Evolutionary conservation across 2,329 filamentous ascomycete genomes (phyloP), one percentile per base, ranked within the genome.

Genomic region (Rhinocladiella mackenziei): DNA sequence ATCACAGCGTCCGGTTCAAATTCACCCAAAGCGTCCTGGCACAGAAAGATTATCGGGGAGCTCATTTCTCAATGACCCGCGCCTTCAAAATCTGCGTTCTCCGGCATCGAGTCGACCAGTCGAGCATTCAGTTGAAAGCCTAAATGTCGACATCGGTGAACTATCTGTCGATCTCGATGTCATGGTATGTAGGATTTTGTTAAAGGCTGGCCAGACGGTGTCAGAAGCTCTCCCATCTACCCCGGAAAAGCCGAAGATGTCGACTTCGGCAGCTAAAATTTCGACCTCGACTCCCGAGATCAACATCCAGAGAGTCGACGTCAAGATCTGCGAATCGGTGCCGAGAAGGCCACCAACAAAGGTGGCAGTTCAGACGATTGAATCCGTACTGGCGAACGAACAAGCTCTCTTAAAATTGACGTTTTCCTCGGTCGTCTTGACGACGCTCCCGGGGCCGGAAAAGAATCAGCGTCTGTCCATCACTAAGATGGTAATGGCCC

Each of bases 401-500:
- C 19, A 45, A 33, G 43, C 50, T 37, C 42, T 53, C 8, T 35
- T 53, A n/a, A 50, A 46, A 31, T 18, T 53, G 32, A 38, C 40
- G 5, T 35, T 50, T 10, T 34, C 40, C 7, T 30, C 41, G 8
- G 30, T 53, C 14, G 31, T 28, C 19, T 43, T 47, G 18, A 15
- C 32, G 11, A 6, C 35, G n/a, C 9, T 25, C 9, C 36, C 43
- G n/a, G 15, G 8, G 11, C 28, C 19, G 18, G 39, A 39, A 25
- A 18, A 14, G 8, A 14, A 11, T 17, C 39, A 46, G 34, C 50
- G 50, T 10, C 29, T 53, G 11, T 50, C 39, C 10, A 39, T 55
- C 15, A 63, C 65, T 2, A 72, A 68, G 37, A 70, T 77, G 40
- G 55, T 59, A 0, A 60, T 78, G 30, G 69, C 71, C 2, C 72